Conservation (phyloP, 306 rosid genomes). For the Albizia julibrissin region DNA sequence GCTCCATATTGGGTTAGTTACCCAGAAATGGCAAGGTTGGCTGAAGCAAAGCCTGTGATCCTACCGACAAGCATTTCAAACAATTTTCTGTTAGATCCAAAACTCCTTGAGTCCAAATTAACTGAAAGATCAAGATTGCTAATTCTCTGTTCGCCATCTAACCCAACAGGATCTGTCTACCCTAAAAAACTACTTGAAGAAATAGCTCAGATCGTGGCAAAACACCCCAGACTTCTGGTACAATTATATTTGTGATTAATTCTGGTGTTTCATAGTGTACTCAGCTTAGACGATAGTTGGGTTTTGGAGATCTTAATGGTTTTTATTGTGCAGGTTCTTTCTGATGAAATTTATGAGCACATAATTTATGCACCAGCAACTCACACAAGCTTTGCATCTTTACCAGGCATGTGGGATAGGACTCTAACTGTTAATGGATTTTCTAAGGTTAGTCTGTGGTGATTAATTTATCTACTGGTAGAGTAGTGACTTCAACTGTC, state of each 20-base stretch:
- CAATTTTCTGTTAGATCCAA: slow-evolving; percentile 81
- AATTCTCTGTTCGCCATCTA: slow-evolving; percentile 92
- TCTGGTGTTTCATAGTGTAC: slow-evolving; percentile 22
- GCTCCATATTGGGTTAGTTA: slow-evolving; percentile 98
- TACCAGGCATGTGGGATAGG: slow-evolving; percentile 97
- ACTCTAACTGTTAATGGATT: slow-evolving; percentile 93
- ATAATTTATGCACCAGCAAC: slow-evolving; percentile 92
- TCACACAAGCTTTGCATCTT: slow-evolving; percentile 94
- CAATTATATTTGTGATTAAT: slow-evolving; percentile 23
- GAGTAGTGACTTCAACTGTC: not conserved
- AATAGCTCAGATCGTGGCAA: slow-evolving; percentile 85
- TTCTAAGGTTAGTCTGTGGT: slow-evolving; percentile 66
- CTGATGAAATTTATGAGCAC: slow-evolving; percentile 94
- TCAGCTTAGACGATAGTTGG: slow-evolving; percentile 2
- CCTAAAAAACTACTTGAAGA: slow-evolving; percentile 84
- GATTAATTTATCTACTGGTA: not conserved
- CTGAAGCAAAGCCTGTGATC: slow-evolving; percentile 94
- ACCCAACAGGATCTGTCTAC: slow-evolving; percentile 96
- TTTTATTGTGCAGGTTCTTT: slow-evolving; percentile 64
- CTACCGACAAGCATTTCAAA: slow-evolving; percentile 67
- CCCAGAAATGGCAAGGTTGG: slow-evolving; percentile 95
- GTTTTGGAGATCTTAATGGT: slow-evolving; percentile 23
- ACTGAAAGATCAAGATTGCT: slow-evolving; percentile 78
- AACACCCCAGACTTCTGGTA: slow-evolving; percentile 98
- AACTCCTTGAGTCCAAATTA: slow-evolving; percentile 69